These are phyloP conservation scores for Ascochyta pisi DNA, from an alignment of 2,329 filamentous ascomycete genomes.

Conservation along the genomic window DNA sequence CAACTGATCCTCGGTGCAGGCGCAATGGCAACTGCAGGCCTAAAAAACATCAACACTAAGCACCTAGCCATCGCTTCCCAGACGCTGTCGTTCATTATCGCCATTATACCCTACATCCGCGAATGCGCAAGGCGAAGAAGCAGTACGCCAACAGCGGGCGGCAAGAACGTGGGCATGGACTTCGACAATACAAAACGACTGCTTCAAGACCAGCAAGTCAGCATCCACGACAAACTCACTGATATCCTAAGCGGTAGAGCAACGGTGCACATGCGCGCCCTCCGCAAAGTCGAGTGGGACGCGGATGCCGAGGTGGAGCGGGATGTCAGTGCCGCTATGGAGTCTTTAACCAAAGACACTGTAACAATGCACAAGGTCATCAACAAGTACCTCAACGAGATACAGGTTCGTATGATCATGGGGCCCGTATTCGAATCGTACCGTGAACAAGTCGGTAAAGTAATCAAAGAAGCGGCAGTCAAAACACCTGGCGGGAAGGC, in stretches of 20 bases:
- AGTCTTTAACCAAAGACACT: constrained; percentile 85
- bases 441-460: constrained; percentile 76
- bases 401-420: constrained; percentile 83
- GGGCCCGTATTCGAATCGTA: constrained; percentile 82
- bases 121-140: constrained; percentile 86
- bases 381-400: constrained; percentile 79
- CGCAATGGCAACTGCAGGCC: constrained; percentile 82
- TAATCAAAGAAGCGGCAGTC: constrained; percentile 70
- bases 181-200: constrained; percentile 87
- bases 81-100: constrained; percentile 84
- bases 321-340: constrained; percentile 75
- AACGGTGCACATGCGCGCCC: constrained; percentile 73
- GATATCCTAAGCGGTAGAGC: constrained; percentile 89
- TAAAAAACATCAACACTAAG: constrained; percentile 91
- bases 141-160: constrained; percentile 36
- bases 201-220: constrained; percentile 87
- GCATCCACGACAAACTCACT: constrained; percentile 89
- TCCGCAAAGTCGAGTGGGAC: constrained; percentile 81
- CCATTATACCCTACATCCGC: constrained; percentile 85
- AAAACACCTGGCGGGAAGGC: constrained; percentile 72
- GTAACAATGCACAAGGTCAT: constrained; percentile 83
- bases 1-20: constrained; percentile 95
- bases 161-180: constrained; percentile 68
- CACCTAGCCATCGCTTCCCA: constrained; percentile 92
- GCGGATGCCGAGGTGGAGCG: constrained; percentile 50